Conservation (phyloP, 1,139 yeast species). For the Candida sp. region DNA sequence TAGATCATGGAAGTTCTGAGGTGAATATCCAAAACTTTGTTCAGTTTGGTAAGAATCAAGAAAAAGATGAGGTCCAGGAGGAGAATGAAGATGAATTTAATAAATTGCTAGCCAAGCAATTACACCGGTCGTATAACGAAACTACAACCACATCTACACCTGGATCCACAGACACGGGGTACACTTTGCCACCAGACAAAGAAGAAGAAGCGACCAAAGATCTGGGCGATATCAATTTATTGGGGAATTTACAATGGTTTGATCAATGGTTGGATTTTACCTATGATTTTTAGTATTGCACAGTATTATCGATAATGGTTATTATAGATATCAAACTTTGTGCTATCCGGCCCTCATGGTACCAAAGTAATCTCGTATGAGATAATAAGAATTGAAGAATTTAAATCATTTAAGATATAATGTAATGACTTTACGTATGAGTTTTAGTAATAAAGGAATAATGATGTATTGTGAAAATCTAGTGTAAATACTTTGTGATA, state of each 20-base stretch:
- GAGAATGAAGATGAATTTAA: constrained; percentile 15
- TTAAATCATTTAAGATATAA: too few relatives aligned
- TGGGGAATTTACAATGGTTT: constrained; percentile 54
- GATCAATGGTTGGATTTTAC: constrained; percentile 46
- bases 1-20: constrained; percentile 55
- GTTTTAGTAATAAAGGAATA: too few relatives aligned
- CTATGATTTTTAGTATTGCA: constrained; percentile 16
- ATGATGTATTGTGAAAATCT: too few relatives aligned
- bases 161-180: constrained; percentile 5
- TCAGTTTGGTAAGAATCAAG: constrained; percentile 35
- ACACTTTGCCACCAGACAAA: neutral
- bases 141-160: constrained; percentile 6
- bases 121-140: constrained; percentile 10
- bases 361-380: too few relatives aligned
- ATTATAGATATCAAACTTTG: too few relatives aligned
- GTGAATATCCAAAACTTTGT: constrained; percentile 49
- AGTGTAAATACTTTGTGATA: too few relatives aligned
- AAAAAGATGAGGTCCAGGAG: constrained; percentile 6
- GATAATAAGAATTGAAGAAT: too few relatives aligned
- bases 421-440: too few relatives aligned
- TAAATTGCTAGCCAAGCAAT: constrained; percentile 19
- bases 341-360: too few relatives aligned
- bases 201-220: constrained; percentile 7
- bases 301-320: too few relatives aligned
- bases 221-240: constrained; percentile 24